Percentiles rank a stretch among this genome's conserved stretches.
These are phyloP conservation scores for Yamadazyma jaroonii DNA, from an alignment of 1,139 yeast species.

Conservation along the genomic window DNA sequence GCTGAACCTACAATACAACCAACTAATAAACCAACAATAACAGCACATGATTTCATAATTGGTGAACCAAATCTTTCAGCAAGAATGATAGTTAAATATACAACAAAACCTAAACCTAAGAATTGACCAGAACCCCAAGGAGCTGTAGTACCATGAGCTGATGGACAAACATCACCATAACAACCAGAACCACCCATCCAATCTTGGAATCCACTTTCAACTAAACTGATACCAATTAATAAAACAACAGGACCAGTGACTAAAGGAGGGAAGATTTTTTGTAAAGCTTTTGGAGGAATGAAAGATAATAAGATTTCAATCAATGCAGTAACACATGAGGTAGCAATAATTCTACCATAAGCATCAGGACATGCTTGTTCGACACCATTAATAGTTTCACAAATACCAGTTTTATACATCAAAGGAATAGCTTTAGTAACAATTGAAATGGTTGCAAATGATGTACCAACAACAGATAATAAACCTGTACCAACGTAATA, in stretches of 20 bases:
- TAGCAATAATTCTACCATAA: slow-evolving; percentile 81
- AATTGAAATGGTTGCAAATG: slow-evolving; percentile 83
- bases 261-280: slow-evolving; percentile 77
- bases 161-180: slow-evolving; percentile 23
- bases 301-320: slow-evolving; percentile 71
- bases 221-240: slow-evolving; percentile 69
- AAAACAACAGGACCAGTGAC: slow-evolving; percentile 93
- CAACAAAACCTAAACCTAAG: slow-evolving; percentile 83
- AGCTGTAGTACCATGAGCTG: slow-evolving; percentile 27
- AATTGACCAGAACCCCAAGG: slow-evolving; percentile 86
- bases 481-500: slow-evolving; percentile 85
- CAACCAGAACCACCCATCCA: slow-evolving; percentile 92
- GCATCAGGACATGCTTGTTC: slow-evolving; percentile 83
- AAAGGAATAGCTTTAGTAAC: slow-evolving; percentile 72
- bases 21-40: slow-evolving; percentile 73
- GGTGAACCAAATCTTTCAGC: slow-evolving; percentile 93
- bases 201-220: slow-evolving; percentile 70
- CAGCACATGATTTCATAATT: slow-evolving; percentile 90
- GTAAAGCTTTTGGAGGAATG: slow-evolving; percentile 67
- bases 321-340: slow-evolving; percentile 74
- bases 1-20: slow-evolving; percentile 94
- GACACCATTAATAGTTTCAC: slow-evolving; percentile 63
- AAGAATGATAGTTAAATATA: slow-evolving; percentile 66
- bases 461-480: slow-evolving; percentile 84
- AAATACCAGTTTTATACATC: slow-evolving; percentile 73